phyloP scores from a whole-genome alignment of 306 rosid genomes.

The Elaeagnus macrophylla region DNA sequence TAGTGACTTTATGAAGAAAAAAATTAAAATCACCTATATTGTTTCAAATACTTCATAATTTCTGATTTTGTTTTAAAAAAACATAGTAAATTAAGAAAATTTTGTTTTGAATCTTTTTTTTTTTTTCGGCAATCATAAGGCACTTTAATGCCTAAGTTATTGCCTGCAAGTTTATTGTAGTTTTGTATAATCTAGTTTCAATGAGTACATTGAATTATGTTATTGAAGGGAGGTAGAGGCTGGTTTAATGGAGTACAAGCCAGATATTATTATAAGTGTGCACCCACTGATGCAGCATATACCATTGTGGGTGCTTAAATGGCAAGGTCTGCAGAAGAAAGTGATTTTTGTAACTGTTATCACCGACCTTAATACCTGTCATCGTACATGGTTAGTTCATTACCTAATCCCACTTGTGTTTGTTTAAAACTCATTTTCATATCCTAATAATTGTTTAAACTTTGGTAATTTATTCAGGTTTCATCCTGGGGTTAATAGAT shows the following conservation, averaged over 20 bases:
- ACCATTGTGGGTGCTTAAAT: slow-evolving; percentile 97
- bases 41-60: no score
- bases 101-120: no score
- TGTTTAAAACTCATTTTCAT: background rate
- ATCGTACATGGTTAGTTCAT: slow-evolving; percentile 76
- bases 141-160: no score
- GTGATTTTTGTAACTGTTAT: slow-evolving; percentile 85
- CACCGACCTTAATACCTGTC: slow-evolving; percentile 85
- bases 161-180: no score
- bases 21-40: no score
- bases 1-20: no score
- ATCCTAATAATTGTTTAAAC: background rate
- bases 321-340: slow-evolving; percentile 94
- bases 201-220: slow-evolving; percentile 9
- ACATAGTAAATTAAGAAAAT: no score
- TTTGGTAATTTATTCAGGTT: slow-evolving; percentile 49
- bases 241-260: slow-evolving; percentile 89
- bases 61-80: no score
- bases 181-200: background rate
- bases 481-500: slow-evolving; percentile 90
- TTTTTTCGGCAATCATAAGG: no score
- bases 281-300: slow-evolving; percentile 98
- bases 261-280: slow-evolving; percentile 91
- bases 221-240: slow-evolving; percentile 88
- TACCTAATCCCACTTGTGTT: background rate